phyloP scores from a whole-genome alignment of 352 stramenopile species.

The Globisporangium splendens region DNA sequence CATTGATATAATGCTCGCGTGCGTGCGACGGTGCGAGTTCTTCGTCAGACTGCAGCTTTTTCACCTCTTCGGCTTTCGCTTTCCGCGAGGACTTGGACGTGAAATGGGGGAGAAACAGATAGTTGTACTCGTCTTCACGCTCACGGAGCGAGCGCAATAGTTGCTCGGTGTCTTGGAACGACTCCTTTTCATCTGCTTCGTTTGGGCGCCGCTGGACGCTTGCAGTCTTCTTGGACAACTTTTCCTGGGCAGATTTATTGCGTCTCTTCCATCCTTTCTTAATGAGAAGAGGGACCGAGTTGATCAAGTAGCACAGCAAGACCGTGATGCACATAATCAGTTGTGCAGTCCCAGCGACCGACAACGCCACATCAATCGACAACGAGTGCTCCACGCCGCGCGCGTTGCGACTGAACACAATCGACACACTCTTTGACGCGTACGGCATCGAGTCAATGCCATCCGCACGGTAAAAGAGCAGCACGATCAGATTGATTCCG shows the following conservation, averaged over 20 bases:
- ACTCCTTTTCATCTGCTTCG: constrained; percentile 41
- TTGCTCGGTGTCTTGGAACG: constrained; percentile 62
- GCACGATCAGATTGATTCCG: constrained; percentile 52
- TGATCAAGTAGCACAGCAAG: constrained; percentile 59
- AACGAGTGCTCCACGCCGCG: constrained; percentile 17
- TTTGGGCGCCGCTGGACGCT: constrained; percentile 20
- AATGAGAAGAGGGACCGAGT: constrained; percentile 60
- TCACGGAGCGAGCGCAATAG: constrained; percentile 53
- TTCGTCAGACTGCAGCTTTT: not conserved
- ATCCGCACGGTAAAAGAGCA: constrained; percentile 57
- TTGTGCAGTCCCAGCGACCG: constrained; percentile 47
- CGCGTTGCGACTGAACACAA: constrained; percentile 20
- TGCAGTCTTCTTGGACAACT: constrained; percentile 39
- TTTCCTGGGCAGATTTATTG: constrained; percentile 34
- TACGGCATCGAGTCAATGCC: constrained; percentile 54
- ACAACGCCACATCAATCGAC: constrained; percentile 32
- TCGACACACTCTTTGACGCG: constrained; percentile 30
- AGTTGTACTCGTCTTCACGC: constrained; percentile 63
- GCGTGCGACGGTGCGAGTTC: not conserved
- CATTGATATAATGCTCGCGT: not conserved
- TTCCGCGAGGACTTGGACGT: constrained; percentile 1
- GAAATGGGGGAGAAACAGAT: constrained; percentile 40
- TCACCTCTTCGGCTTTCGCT: not conserved
- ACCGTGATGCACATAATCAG: constrained; percentile 45
- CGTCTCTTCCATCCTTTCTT: constrained; percentile 70